Percentiles rank a stretch among this genome's conserved stretches.
These are phyloP conservation scores for Pythium aristosporum DNA, from an alignment of 352 stramenopile genomes.

Conservation along the genomic window DNA sequence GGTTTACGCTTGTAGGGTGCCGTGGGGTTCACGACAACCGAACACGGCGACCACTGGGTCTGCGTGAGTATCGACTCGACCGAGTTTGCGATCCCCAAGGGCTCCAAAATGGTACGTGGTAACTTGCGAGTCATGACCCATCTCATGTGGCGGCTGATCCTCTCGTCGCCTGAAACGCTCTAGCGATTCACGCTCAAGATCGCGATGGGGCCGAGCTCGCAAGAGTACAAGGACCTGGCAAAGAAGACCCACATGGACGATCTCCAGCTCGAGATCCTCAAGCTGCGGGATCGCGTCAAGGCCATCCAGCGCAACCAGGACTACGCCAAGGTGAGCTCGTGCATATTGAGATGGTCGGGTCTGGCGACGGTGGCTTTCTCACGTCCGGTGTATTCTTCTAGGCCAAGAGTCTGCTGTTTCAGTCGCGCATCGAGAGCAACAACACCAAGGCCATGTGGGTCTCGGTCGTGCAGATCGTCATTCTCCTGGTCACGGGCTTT, in stretches of 20 bases:
- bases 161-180: background rate
- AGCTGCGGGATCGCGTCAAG: conserved; percentile 75
- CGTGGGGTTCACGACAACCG: conserved; percentile 62
- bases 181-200: conserved; percentile 73
- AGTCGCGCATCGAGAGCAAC: conserved; percentile 73
- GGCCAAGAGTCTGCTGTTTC: conserved; percentile 70
- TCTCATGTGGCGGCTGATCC: background rate
- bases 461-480: conserved; percentile 75
- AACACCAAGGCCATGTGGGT: conserved; percentile 81
- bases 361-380: background rate
- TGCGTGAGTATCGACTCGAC: conserved; percentile 68
- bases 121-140: no score
- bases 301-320: conserved; percentile 83
- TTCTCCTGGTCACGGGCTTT: conserved; percentile 65
- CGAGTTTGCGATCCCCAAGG: conserved; percentile 58
- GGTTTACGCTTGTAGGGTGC: conserved; percentile 38
- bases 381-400: conserved; percentile 12
- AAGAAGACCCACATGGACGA: conserved; percentile 85
- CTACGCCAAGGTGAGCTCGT: conserved; percentile 66
- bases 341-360: background rate
- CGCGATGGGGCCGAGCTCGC: conserved; percentile 61
- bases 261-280: conserved; percentile 75
- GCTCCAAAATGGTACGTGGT: conserved; percentile 58
- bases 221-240: conserved; percentile 81
- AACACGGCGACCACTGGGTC: conserved; percentile 71